Percentiles rank a stretch among this genome's conserved stretches.
These are phyloP conservation scores for Dryas integrifolia DNA, from an alignment of 331 rosid genomes.

Conservation along the genomic window DNA sequence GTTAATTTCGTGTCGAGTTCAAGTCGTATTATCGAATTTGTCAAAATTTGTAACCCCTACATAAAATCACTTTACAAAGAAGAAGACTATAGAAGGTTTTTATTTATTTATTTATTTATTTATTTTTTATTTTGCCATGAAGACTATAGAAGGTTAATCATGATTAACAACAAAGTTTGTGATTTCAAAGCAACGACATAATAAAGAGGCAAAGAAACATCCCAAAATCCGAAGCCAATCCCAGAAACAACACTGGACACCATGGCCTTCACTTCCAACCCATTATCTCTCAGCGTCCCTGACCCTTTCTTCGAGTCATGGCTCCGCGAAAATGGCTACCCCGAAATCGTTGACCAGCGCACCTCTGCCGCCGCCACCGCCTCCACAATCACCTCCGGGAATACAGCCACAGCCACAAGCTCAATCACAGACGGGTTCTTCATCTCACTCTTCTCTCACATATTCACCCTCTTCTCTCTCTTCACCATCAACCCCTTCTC, in stretches of 20 bases:
- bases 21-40: too few relatives aligned
- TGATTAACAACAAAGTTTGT: too few relatives aligned
- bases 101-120: too few relatives aligned
- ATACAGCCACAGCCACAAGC: conserved; percentile 22
- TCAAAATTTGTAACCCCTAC: too few relatives aligned
- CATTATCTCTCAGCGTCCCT: conserved; percentile 89
- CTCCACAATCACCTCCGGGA: conserved; percentile 11
- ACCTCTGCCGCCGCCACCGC: conserved; percentile 44
- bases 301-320: conserved; percentile 88
- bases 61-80: too few relatives aligned
- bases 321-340: conserved; percentile 94
- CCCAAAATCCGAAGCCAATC: neutral
- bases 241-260: neutral
- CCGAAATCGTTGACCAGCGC: conserved; percentile 78
- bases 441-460: conserved; percentile 45
- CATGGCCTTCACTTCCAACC: conserved; percentile 83
- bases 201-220: neutral
- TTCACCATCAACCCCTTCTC: conserved; percentile 72
- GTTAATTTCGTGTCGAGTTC: too few relatives aligned
- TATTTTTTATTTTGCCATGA: too few relatives aligned
- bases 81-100: too few relatives aligned
- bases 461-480: conserved; percentile 63
- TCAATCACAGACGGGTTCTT: conserved; percentile 35
- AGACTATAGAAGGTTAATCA: too few relatives aligned
- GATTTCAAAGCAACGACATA: neutral